Percentiles rank a stretch among this genome's conserved stretches.
phyloP scores from a whole-genome alignment of 2,329 filamentous ascomycete species.

The Fusarium robinianum region DNA sequence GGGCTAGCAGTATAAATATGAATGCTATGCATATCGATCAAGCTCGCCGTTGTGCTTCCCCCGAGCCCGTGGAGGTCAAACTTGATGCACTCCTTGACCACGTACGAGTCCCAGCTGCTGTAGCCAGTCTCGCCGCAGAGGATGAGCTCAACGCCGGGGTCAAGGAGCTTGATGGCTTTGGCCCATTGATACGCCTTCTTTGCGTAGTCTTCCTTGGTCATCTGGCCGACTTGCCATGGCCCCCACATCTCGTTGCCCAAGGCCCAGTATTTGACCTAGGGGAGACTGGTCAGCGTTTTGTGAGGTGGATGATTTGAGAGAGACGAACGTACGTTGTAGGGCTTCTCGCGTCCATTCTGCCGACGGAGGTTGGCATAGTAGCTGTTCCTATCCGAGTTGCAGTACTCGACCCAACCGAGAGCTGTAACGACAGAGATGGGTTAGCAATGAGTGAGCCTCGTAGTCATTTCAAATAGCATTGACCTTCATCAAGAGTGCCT shows the following conservation, averaged over 20 bases:
- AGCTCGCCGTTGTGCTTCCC: conserved; percentile 40
- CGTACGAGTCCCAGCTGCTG: conserved; percentile 73
- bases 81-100: conserved; percentile 68
- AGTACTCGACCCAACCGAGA: conserved; percentile 83
- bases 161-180: conserved; percentile 72
- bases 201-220: conserved; percentile 71
- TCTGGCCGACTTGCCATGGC: conserved; percentile 68
- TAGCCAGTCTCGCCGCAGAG: conserved; percentile 75
- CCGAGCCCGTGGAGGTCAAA: conserved; percentile 42
- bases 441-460: background rate
- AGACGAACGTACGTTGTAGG: conserved; percentile 59
- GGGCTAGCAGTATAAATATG: conserved; percentile 73
- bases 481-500: conserved; percentile 48
- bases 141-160: conserved; percentile 70
- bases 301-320: too few species aligned
- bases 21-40: conserved; percentile 82
- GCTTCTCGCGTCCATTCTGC: conserved; percentile 74
- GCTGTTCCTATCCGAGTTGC: conserved; percentile 76
- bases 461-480: conserved; percentile 7
- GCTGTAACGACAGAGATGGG: conserved; percentile 42
- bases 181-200: conserved; percentile 73
- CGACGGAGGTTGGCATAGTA: conserved; percentile 82
- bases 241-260: conserved; percentile 77
- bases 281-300: background rate
- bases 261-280: conserved; percentile 77